A percentile compares a stretch with the other conserved stretches of the same genome.
These are phyloP conservation scores for Flaveria floridana DNA, from an alignment of 140 eudicot species.

Conservation along the genomic window DNA sequence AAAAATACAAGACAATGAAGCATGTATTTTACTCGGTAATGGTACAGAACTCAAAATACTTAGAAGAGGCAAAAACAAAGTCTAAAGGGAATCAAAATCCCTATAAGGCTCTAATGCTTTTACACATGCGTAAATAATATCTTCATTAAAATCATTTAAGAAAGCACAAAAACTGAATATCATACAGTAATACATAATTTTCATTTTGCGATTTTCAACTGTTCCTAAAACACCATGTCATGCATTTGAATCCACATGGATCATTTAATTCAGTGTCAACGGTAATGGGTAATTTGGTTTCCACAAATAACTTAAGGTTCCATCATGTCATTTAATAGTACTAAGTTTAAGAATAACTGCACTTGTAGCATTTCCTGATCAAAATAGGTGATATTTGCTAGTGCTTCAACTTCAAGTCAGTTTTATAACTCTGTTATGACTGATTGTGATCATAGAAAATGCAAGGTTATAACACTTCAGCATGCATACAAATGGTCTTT, in stretches of 20 bases:
- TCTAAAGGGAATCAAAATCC: background rate
- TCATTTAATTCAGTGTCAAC: background rate
- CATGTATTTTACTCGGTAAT: background rate
- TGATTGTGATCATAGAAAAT: background rate
- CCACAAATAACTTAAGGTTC: background rate
- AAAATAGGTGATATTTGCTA: background rate
- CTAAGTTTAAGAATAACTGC: background rate
- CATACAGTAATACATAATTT: background rate
- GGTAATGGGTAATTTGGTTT: background rate
- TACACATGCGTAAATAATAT: background rate
- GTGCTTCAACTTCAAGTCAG: too few species aligned
- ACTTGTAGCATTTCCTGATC: background rate
- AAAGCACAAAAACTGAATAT: background rate
- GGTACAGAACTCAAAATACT: background rate
- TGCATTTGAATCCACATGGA: background rate
- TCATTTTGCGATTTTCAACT: conserved; percentile 2
- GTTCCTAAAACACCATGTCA: background rate
- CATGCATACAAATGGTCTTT: conserved; percentile 1
- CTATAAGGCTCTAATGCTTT: background rate
- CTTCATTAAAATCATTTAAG: background rate
- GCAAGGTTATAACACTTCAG: conserved; percentile 5
- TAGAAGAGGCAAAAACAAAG: background rate
- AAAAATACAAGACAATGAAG: background rate
- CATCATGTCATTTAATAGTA: background rate
- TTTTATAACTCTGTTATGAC: background rate